Conservation (phyloP, 2,329 filamentous ascomycete species). For the Talaromyces sp. region DNA sequence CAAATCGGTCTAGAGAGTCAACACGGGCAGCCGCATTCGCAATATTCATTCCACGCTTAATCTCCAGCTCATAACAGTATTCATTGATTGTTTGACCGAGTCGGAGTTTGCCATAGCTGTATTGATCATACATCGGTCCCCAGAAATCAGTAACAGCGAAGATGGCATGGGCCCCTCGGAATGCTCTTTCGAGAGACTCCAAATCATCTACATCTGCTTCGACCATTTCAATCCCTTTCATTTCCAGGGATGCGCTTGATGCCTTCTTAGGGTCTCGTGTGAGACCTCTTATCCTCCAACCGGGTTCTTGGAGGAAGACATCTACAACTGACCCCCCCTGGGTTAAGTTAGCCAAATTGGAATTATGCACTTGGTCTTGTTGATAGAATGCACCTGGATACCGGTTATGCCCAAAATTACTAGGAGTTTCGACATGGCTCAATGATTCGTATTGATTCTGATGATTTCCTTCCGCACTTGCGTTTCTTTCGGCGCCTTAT, state of each 20-base stretch:
- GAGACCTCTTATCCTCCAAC: neutral
- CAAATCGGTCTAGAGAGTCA: neutral
- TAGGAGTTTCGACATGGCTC: neutral
- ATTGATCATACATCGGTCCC: neutral
- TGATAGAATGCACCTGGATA: neutral
- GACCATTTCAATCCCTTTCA: neutral
- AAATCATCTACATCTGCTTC: neutral
- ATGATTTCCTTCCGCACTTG: neutral
- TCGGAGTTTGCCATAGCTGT: neutral
- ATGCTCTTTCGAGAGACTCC: neutral
- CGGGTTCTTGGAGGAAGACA: neutral
- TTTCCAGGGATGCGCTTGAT: neutral
- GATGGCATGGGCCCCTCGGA: neutral
- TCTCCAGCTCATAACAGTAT: neutral
- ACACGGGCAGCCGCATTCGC: neutral
- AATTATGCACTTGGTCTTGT: neutral
- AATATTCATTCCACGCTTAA: neutral
- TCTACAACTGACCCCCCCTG: neutral
- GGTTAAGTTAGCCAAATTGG: neutral
- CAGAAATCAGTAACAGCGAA: neutral
- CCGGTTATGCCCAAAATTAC: neutral
- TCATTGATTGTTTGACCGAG: neutral
- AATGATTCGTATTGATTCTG: neutral
- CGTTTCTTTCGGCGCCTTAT: no score
- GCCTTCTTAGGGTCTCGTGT: neutral